Base-by-base conservation (phyloP, 495 filamentous ascomycete genomes). In the Niebla homalea region DNA sequence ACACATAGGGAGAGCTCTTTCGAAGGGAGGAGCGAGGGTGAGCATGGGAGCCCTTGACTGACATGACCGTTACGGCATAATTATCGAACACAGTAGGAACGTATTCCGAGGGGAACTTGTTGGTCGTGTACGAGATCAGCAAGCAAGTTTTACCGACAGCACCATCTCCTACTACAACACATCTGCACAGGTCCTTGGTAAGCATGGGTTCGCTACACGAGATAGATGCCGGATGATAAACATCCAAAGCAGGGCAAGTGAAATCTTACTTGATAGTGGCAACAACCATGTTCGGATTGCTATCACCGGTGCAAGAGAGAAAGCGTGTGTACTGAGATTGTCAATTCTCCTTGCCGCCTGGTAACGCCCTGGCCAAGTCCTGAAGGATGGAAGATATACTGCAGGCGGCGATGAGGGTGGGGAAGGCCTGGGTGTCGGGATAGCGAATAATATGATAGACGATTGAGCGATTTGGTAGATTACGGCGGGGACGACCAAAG, bases 21-120 rank as follows among this genome's bases (percentile, higher is more conserved):
- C 25, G 1, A 11, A 15, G 23, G 29, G 18, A 23, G 23, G 2
- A 7, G 38, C 8, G 36, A 48, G 14, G 12, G 38, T 4, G 40
- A 47, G 20, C 19, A 18, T 14, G 14, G 37, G 26, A 21, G 20
- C 37, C 22, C 15, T 8, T 22, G 38, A 85, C 89, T 81, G 76
- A 96, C 89, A 96, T 96, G 49, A 96, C 89, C 40, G 92, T 98
- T 62, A 98, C 92, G 16, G 92, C 92, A 81, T 98, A 98, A 70
- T 98, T 98, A 66, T 98, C 92, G 67, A 98, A 98, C 29, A 98
- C 92, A 19, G 92, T 98, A 20, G 92, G 92, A 19, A 98, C 92
- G 64, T 98, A 98, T 88, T 98, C 92, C 54, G 89, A 95, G 10
- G 92, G 92, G 70, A 98, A 98, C 59, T 98, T 98, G 76, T 98